These are phyloP conservation scores for Claviceps monticola DNA, from an alignment of 2,329 filamentous ascomycete species.

Conservation along the genomic window DNA sequence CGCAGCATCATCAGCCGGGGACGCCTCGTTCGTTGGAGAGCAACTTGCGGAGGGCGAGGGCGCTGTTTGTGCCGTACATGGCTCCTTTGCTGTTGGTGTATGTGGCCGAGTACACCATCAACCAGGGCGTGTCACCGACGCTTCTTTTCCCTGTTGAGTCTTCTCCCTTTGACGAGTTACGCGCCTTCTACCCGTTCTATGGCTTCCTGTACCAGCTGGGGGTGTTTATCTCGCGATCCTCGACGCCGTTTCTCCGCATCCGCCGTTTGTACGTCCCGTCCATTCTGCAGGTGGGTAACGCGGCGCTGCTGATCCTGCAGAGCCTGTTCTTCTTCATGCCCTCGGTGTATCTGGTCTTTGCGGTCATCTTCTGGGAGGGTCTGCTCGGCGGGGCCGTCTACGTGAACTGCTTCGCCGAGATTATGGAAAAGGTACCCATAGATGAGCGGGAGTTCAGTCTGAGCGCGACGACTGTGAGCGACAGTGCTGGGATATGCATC, in stretches of 20 bases:
- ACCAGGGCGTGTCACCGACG: conserved; percentile 84
- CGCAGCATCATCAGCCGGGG: conserved; percentile 8
- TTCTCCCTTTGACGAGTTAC: conserved; percentile 68
- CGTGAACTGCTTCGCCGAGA: conserved; percentile 90
- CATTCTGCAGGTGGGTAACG: conserved; percentile 67
- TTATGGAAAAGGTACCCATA: conserved; percentile 65
- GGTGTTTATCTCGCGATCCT: conserved; percentile 88
- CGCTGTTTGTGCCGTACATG: conserved; percentile 72
- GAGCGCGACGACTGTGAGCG: conserved; percentile 79
- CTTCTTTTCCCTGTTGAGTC: conserved; percentile 67
- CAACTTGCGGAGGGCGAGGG: conserved; percentile 52
- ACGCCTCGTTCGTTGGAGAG: conserved; percentile 21
- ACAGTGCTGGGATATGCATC: conserved; percentile 79
- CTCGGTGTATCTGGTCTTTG: conserved; percentile 72
- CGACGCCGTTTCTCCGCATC: conserved; percentile 73
- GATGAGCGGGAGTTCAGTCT: conserved; percentile 84
- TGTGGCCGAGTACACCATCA: conserved; percentile 93
- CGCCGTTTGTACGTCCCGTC: conserved; percentile 71
- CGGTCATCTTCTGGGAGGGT: conserved; percentile 87
- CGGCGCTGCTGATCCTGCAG: conserved; percentile 60
- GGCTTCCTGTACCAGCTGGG: conserved; percentile 89
- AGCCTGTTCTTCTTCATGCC: conserved; percentile 72
- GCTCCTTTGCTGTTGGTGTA: conserved; percentile 84
- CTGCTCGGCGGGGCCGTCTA: conserved; percentile 84
- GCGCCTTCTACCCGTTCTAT: conserved; percentile 90